A percentile compares a stretch with the other conserved stretches of the same genome.
Evolutionary conservation across 2,329 filamentous ascomycete species (phyloP).

Genomic region (Canariomyces notabilis): DNA sequence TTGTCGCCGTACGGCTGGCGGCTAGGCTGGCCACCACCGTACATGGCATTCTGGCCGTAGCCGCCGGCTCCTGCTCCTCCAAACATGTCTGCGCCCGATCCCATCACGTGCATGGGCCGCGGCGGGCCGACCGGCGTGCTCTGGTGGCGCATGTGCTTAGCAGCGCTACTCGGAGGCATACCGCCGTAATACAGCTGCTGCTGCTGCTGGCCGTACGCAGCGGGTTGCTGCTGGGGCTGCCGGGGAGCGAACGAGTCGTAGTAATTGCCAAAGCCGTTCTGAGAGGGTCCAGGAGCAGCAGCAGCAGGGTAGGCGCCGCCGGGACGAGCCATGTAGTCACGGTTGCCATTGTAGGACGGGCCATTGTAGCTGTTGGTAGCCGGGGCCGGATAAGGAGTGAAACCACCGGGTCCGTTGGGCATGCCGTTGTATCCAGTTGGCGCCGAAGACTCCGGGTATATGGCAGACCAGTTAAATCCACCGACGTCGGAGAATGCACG

Average conservation of each 20-base stretch:
- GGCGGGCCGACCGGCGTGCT: conserved; percentile 8
- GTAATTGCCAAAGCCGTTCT: background rate
- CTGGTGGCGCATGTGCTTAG: conserved; percentile 18
- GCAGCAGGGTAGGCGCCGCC: background rate
- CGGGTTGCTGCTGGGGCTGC: background rate
- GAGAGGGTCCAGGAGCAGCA: background rate
- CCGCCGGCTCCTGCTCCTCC: too few relatives aligned
- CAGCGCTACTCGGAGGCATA: conserved; percentile 1
- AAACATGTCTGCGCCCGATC: background rate
- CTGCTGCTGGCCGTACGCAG: conserved; percentile 2
- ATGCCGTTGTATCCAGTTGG: background rate
- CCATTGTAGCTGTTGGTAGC: background rate
- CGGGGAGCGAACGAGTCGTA: background rate
- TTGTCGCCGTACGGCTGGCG: too few relatives aligned
- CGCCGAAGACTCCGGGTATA: background rate
- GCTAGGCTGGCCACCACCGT: too few relatives aligned
- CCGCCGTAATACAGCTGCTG: background rate
- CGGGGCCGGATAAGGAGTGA: background rate
- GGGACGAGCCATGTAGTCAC: background rate
- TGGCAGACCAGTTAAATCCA: background rate
- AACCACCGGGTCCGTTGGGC: background rate
- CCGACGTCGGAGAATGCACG: background rate
- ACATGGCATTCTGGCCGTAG: too few relatives aligned
- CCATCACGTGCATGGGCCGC: background rate
- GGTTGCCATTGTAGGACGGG: background rate